Evolutionary conservation across 1,284 basidiomycete genomes (phyloP), one percentile per base, ranked within the genome.

Genomic region (Naganishia sp.): DNA sequence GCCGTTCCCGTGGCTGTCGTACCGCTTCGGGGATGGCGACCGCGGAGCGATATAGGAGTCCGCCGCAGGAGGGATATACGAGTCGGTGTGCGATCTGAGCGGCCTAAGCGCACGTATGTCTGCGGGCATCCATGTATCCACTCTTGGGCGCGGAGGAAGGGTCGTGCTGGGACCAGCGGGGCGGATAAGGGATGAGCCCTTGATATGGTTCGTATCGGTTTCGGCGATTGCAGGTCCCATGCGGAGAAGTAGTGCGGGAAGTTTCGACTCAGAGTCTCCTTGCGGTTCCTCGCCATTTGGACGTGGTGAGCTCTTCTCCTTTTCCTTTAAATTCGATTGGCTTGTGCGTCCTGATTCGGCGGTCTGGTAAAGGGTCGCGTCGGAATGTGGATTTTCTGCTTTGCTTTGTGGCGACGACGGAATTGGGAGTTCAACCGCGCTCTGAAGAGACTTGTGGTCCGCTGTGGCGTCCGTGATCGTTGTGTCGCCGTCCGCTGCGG

Each of bases 1-100:
- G 15, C 25, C n/a, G n/a, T 43, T 13, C 5, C 1, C n/a, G 13
- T 7, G 42, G 16, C 10, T 16, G 3, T 48, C 33, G 21, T n/a
- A 39, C 6, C 48, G 28, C 13, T 11, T 6, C n/a, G 48, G 48
- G 3, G 57, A 28, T 2, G 57, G 57, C 16, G 48, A 61, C 18
- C 36, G 31, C 13, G 57, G 57, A 39, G 57, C 57, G 39, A 61
- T 50, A 43, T 61, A 61, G 13, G 48, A 16, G 36, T 61, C 57
- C 13, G n/a, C 13, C 2, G 36, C 18, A 31, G 16, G 21, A 15
- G 23, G 6, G 6, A 43, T 21, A 13, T 21, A 44, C 43, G 33
- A 46, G 42, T 11, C 31, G 25, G 23, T 43, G 42, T n/a, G 55
- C 13, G 43, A 45, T 18, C 55, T 43, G 44, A 44, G 55, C 45